Base-by-base conservation (phyloP, 83 land plant species). In the Picea abies region DNA sequence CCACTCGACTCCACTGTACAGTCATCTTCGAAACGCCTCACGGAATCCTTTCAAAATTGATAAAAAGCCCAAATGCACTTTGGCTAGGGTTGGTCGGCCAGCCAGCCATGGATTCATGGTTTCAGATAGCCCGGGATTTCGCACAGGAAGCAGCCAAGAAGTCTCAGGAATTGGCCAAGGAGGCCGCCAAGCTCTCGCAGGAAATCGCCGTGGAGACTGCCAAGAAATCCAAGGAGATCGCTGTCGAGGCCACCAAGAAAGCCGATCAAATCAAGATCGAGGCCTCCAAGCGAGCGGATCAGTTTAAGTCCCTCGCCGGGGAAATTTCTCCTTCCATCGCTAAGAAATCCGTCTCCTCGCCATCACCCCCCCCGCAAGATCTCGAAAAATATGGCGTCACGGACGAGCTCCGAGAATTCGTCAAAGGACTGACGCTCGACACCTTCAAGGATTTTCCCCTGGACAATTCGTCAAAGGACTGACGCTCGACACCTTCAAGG, bases 401-500 rank as follows among this genome's bases (percentile, higher is more conserved):
- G 0, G 89, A 95, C 6, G 95, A 96, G 78, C 88, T 96, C 60
- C 60, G 90, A 81, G 98, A 96, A 84, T 96, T 96, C 81, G 96
- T 96, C 5, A 86, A 88, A 83, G 95, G 90, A 3, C 88, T 96
- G 37, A 91, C 93, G 16, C 71, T 90, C 22, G 84, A 69, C 49
- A 96, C 98, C 0, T 96, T 96, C 78, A 82, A 85, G 26, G 98
- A 94, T 80, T 96, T 96, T 52, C 96, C 98, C 2, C n/a, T n/a
- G n/a, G n/a, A n/a, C n/a, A n/a, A n/a, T n/a, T n/a, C 81, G 96
- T 96, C 5, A 86, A 88, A 83, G 95, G 90, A 3, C 88, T 96
- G 37, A 91, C 93, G 16, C 71, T 90, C 22, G 84, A 69, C 49
- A 96, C 98, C 0, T 96, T 96, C 78, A 82, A 85, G 26, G 98